These are phyloP conservation scores for Hysterium pulicare DNA, from an alignment of 2,329 filamentous ascomycete genomes.

Conservation along the genomic window DNA sequence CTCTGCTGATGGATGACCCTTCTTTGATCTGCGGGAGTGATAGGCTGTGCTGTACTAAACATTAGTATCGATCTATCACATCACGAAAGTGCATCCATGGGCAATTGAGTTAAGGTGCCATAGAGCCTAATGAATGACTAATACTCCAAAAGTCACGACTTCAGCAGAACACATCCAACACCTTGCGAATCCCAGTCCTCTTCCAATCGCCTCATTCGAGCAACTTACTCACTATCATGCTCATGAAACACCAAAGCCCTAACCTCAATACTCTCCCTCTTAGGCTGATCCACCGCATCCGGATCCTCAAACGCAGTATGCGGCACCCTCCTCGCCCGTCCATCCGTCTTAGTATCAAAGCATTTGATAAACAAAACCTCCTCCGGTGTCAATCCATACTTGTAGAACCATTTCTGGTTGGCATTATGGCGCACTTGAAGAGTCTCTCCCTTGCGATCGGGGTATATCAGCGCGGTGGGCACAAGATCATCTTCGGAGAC, in stretches of 20 bases:
- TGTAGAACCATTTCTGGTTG: conserved; percentile 33
- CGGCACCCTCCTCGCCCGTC: conserved; percentile 30
- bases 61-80: too few relatives aligned
- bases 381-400: conserved; percentile 22
- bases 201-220: not conserved
- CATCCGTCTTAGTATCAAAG: conserved; percentile 33
- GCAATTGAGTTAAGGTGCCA: too few relatives aligned
- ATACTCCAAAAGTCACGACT: too few relatives aligned
- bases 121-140: too few relatives aligned
- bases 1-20: too few relatives aligned
- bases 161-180: too few relatives aligned
- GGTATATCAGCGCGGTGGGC: conserved; percentile 26
- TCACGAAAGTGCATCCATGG: too few relatives aligned
- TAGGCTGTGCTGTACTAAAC: too few relatives aligned
- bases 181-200: too few relatives aligned
- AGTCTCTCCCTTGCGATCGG: conserved; percentile 27
- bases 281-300: conserved; percentile 22
- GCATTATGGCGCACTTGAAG: conserved; percentile 24
- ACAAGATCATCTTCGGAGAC: conserved; percentile 28
- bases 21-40: too few relatives aligned
- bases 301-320: conserved; percentile 32
- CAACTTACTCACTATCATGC: not conserved
- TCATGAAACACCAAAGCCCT: conserved; percentile 34
- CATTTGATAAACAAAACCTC: conserved; percentile 35
- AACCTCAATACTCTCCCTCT: conserved; percentile 34